Percentiles rank a stretch among this genome's conserved stretches.
phyloP scores from a whole-genome alignment of 2,329 filamentous ascomycete species.

The Albophoma yamanashiensis region DNA sequence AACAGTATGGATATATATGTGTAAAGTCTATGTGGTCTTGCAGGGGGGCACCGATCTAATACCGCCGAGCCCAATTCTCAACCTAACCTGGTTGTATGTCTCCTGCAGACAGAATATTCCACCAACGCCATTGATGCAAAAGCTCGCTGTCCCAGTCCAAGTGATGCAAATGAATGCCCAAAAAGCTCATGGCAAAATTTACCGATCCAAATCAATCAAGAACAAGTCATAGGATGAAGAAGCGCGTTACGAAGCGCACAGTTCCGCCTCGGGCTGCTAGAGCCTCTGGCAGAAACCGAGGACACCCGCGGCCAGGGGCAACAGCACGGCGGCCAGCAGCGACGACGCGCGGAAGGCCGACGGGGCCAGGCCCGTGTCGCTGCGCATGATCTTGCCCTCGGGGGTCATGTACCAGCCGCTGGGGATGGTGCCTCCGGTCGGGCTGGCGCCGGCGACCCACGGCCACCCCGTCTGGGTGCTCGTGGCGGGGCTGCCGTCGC shows the following conservation, averaged over 20 bases:
- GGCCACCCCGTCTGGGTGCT: conserved; percentile 54
- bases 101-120: background rate
- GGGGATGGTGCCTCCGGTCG: conserved; percentile 51
- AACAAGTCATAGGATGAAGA: background rate
- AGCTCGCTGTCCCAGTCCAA: background rate
- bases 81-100: background rate
- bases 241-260: too few species aligned
- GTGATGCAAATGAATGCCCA: background rate
- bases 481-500: conserved; percentile 40
- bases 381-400: conserved; percentile 69
- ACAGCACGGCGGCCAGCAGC: conserved; percentile 12
- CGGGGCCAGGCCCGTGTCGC: conserved; percentile 32
- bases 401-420: conserved; percentile 72
- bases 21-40: background rate
- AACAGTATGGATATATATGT: background rate
- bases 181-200: background rate
- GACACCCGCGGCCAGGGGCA: conserved; percentile 15
- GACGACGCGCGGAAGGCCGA: conserved; percentile 7
- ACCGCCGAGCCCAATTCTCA: background rate
- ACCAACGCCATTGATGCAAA: background rate
- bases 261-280: too few species aligned
- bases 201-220: background rate
- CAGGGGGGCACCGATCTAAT: background rate
- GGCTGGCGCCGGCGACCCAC: conserved; percentile 49
- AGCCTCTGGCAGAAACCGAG: conserved; percentile 10